Conservation (phyloP, 768 basidiomycete species). For the Boletus vermiculosoides region DNA sequence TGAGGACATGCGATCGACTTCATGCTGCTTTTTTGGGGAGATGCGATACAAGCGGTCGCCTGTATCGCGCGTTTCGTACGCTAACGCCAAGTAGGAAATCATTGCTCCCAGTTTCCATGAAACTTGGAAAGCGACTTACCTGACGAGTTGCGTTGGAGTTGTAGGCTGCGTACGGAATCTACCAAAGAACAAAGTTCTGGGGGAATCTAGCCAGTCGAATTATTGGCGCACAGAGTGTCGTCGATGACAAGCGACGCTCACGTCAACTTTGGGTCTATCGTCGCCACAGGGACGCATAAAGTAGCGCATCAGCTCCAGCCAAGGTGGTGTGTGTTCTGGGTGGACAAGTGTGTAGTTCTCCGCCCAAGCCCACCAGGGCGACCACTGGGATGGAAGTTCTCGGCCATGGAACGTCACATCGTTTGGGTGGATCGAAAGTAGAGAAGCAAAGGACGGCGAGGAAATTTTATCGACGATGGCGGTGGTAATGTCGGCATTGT, state of each 20-base stretch:
- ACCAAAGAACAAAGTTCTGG: conserved; percentile 19
- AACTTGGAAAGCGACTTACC: conserved; percentile 9
- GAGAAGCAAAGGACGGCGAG: conserved; percentile 25
- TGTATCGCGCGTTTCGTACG: conserved; percentile 4
- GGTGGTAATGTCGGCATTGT: conserved; percentile 4
- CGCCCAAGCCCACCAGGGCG: conserved; percentile 41
- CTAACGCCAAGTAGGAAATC: conserved; percentile 4
- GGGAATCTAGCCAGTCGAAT: conserved; percentile 21
- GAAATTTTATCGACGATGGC: conserved; percentile 20
- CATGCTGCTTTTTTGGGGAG: conserved; percentile 77
- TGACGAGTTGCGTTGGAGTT: conserved; percentile 24
- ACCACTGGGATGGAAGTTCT: conserved; percentile 24
- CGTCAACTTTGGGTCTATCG: conserved; percentile 4
- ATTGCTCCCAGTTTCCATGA: not conserved
- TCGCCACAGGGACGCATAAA: conserved; percentile 16
- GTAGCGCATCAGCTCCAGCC: conserved; percentile 27
- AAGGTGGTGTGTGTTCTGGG: conserved; percentile 19
- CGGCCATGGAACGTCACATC: conserved; percentile 32
- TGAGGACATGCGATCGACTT: conserved; percentile 61
- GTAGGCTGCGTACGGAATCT: conserved; percentile 26
- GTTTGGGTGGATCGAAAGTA: conserved; percentile 52
- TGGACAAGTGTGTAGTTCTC: conserved; percentile 10
- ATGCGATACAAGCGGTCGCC: conserved; percentile 42
- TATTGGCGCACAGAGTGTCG: not conserved
- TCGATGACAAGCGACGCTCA: conserved; percentile 12